Evolutionary conservation across 1,139 yeast genomes (phyloP).

Genomic region (Yamadazyma buinensis): DNA sequence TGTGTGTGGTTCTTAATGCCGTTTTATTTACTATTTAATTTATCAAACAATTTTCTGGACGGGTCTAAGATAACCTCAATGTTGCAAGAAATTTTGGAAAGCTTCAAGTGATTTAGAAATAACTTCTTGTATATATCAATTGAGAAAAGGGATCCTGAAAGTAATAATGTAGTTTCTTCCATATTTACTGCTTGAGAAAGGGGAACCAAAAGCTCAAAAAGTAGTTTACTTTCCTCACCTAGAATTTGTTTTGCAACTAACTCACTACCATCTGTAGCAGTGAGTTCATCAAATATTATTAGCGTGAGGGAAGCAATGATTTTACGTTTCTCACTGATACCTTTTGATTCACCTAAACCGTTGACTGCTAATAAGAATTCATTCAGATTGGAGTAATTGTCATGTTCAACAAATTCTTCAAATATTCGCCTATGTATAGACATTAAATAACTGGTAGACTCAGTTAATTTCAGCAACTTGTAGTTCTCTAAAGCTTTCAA

Average conservation of each 20-base stretch:
- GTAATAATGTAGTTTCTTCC: conserved; percentile 3
- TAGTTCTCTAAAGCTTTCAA: conserved; percentile 5
- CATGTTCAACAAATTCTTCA: not conserved
- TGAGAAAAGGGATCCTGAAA: conserved; percentile 6
- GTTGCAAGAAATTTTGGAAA: not conserved
- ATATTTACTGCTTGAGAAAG: conserved; percentile 2
- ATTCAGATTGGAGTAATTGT: not conserved
- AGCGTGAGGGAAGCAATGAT: conserved; percentile 5
- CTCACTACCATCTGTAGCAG: conserved; percentile 4
- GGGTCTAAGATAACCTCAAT: conserved; percentile 2
- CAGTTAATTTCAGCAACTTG: not conserved
- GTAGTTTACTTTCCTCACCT: not conserved
- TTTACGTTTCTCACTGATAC: not conserved
- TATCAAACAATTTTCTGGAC: not conserved
- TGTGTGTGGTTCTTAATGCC: too few species aligned
- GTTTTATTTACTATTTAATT: not conserved
- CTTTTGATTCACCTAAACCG: not conserved
- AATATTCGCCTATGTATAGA: conserved; percentile 3
- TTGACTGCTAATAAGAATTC: not conserved
- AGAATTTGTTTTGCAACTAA: conserved; percentile 3
- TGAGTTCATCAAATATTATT: conserved; percentile 5
- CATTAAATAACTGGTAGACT: not conserved
- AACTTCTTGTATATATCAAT: conserved; percentile 1
- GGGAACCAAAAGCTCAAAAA: conserved; percentile 3
- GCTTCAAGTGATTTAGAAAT: not conserved